Base-by-base conservation (phyloP, 441 rosid genomes). In the Kokia cookei region DNA sequence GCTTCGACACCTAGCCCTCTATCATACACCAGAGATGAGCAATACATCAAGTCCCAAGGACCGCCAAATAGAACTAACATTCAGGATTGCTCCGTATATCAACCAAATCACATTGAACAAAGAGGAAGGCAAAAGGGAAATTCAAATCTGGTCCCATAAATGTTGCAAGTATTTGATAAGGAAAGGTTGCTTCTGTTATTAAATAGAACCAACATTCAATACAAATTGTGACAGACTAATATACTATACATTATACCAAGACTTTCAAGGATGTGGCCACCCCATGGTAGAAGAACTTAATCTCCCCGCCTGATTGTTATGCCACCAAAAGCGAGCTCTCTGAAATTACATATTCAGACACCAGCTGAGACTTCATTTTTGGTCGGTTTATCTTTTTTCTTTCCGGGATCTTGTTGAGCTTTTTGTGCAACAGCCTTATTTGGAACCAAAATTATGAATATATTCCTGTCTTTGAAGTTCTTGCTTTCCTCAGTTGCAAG, bases 401-500 rank as follows among this genome's bases (percentile, higher is more conserved):
- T 93, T 15, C 86, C 70, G 12, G 82, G 90, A 79, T 90, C 98
- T 84, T 82, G 92, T 83, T 82, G 92, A 47, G 86, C 77, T 90
- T 90, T 91, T 79, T 83, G 87, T 68, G 80, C 65, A 79, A 86
- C 51, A 43, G 88, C 91, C 78, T 93, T 93, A 76, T 91, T 91
- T 40, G 65, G 65, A 61, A 61, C 45, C 65, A 32, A 82, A 45
- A 86, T 79, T 13, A 95, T 90, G 81, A 86, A 90, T 71, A 93
- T 78, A 78, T 87, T 93, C 76, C 94, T 84, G 62, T 86, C 96
- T 29, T 88, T 85, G 78, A 93, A 90, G 76, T 78, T 95, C 83
- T 91, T 90, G 86, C 87, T 85, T 83, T 91, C 98, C 87, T 93
- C 94, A 11, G 82, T 85, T 43, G 97, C 99, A 66, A 89, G 93